phyloP scores from a whole-genome alignment of 768 basidiomycete species.

The Boletus subparvulus region DNA sequence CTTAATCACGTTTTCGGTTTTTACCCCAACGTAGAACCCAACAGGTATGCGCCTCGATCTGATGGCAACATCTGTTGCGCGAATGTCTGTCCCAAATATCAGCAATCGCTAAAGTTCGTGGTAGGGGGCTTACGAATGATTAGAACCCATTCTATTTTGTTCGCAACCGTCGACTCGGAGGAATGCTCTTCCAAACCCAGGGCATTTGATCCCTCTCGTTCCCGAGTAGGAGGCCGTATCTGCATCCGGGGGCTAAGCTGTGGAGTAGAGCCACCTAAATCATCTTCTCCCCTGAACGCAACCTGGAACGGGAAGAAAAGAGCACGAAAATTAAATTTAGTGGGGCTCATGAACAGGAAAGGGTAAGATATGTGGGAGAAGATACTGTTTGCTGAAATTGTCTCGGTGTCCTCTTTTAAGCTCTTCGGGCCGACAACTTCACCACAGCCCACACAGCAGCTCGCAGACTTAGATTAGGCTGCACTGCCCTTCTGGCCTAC shows the following conservation, averaged over 20 bases:
- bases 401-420: neutral
- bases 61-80: neutral
- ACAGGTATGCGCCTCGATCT: neutral
- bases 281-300: neutral
- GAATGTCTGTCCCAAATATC: neutral
- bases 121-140: neutral
- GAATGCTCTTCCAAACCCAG: neutral
- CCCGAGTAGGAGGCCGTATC: neutral
- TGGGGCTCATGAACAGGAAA: neutral
- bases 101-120: neutral
- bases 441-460: neutral
- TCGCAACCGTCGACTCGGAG: neutral
- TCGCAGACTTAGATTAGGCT: no score
- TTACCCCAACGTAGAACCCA: neutral
- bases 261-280: neutral
- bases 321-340: neutral
- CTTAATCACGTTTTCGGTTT: neutral
- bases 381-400: no score
- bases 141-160: neutral
- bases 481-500: no score
- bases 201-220: neutral
- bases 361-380: neutral
- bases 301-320: neutral
- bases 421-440: neutral
- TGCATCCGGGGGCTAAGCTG: neutral